Conservation (phyloP, 495 filamentous ascomycete species). For the Hypoxylon lienhwacheense region DNA sequence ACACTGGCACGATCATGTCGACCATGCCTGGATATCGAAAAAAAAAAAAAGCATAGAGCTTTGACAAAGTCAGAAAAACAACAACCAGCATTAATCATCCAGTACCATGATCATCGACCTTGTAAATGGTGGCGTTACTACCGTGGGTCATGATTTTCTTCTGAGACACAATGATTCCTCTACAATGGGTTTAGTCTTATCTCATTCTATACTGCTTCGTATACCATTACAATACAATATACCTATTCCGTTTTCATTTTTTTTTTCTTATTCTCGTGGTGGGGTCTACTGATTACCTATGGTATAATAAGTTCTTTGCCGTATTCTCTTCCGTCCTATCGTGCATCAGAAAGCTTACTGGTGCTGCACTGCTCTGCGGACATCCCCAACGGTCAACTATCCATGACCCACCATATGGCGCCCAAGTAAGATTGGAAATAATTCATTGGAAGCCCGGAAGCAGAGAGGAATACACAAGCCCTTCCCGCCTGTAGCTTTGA, state of each 20-base stretch:
- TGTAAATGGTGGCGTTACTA: constrained; percentile 6
- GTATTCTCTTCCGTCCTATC: constrained; percentile 29
- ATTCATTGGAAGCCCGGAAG: constrained; percentile 28
- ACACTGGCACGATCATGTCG: no score
- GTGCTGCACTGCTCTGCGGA: constrained; percentile 36
- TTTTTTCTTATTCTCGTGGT: constrained; percentile 29
- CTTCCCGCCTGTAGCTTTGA: constrained; percentile 21
- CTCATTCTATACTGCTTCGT: constrained; percentile 18
- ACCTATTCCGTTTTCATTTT: constrained; percentile 24
- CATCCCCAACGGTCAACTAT: constrained; percentile 41
- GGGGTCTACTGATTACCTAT: constrained; percentile 25
- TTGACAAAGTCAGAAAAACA: no score
- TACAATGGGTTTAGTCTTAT: constrained; percentile 20
- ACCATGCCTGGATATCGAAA: no score
- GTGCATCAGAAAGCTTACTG: constrained; percentile 33
- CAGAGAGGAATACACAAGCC: constrained; percentile 12
- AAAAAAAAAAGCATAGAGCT: no score
- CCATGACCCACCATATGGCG: constrained; percentile 35
- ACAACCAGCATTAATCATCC: no score
- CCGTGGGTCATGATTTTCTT: constrained; percentile 8
- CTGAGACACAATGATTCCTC: constrained; percentile 29
- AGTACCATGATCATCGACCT: no score
- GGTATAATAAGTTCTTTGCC: constrained; percentile 15
- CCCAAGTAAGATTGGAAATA: constrained; percentile 37
- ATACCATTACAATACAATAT: no score